Evolutionary conservation across 2,329 filamentous ascomycete genomes (phyloP).

Genomic region (Alternaria incomplexa): DNA sequence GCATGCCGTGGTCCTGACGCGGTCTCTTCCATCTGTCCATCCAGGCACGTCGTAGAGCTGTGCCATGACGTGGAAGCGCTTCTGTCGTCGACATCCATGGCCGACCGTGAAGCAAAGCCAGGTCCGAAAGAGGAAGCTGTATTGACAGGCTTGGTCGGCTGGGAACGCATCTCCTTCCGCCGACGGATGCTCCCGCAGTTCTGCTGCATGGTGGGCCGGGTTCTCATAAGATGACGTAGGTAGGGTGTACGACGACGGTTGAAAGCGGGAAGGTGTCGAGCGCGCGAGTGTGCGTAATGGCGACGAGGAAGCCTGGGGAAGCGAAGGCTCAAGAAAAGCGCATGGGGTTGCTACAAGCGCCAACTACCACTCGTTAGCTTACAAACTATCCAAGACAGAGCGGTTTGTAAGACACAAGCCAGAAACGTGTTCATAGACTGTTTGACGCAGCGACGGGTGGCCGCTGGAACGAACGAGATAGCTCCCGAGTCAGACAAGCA

Average conservation of each 20-base stretch:
- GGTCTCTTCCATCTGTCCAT: slow-evolving; percentile 26
- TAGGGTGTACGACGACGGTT: slow-evolving; percentile 18
- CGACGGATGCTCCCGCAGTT: slow-evolving; percentile 25
- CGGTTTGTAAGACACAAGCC: slow-evolving; percentile 48
- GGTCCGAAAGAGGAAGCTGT: slow-evolving; percentile 29
- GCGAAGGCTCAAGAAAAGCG: slow-evolving; percentile 37
- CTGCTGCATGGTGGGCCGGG: slow-evolving; percentile 28
- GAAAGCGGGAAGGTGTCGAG: slow-evolving; percentile 16
- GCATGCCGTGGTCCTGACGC: slow-evolving; percentile 15
- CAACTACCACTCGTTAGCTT: slow-evolving; percentile 46
- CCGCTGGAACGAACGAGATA: slow-evolving; percentile 40
- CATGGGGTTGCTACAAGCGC: slow-evolving; percentile 39
- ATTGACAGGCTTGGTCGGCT: slow-evolving; percentile 38
- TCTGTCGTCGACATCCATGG: slow-evolving; percentile 23
- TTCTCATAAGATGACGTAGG: slow-evolving; percentile 32
- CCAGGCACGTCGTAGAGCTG: slow-evolving; percentile 23
- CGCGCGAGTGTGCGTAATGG: slow-evolving; percentile 23
- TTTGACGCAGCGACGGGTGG: slow-evolving; percentile 42
- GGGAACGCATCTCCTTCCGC: slow-evolving; percentile 38
- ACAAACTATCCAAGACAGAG: slow-evolving; percentile 45
- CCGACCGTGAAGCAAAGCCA: slow-evolving; percentile 23
- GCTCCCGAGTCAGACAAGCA: slow-evolving; percentile 44
- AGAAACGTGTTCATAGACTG: slow-evolving; percentile 46
- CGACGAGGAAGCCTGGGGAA: slow-evolving; percentile 34
- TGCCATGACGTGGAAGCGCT: slow-evolving; percentile 32